Conservation (phyloP, 257 asterid species). For the Solanum sitiens region DNA sequence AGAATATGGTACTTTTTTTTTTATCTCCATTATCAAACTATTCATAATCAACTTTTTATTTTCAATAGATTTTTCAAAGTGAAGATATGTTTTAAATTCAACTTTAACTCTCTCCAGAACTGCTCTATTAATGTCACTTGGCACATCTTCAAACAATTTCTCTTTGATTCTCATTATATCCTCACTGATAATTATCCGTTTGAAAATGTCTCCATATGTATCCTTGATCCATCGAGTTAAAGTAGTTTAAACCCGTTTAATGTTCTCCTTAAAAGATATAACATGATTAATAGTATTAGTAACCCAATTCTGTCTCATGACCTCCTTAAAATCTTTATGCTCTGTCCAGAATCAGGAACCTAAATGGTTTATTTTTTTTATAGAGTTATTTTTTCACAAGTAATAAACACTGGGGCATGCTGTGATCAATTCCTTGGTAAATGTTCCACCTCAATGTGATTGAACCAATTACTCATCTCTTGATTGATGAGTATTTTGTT, state of each 20-base stretch:
- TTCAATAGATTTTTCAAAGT: not conserved
- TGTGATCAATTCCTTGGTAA: not conserved
- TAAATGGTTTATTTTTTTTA: too few species aligned
- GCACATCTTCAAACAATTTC: not conserved
- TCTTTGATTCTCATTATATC: not conserved
- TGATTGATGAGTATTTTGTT: not conserved
- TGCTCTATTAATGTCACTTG: not conserved
- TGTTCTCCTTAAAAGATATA: not conserved
- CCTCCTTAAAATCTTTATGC: not conserved
- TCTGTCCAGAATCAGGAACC: too few species aligned
- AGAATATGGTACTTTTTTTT: too few species aligned
- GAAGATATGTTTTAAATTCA: not conserved
- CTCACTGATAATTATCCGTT: not conserved
- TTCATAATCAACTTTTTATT: not conserved
- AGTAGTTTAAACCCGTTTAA: not conserved
- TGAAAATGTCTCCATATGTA: not conserved
- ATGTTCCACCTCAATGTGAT: not conserved
- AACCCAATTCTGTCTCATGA: not conserved
- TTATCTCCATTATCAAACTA: too few species aligned
- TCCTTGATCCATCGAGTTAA: not conserved
- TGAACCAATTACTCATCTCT: not conserved
- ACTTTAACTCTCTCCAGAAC: not conserved
- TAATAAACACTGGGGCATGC: not conserved
- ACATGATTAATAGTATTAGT: not conserved
- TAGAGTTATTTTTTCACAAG: not conserved